These are phyloP conservation scores for Chrysopogon serrulatus DNA, from an alignment of 176 grass and related monocot species.

Conservation along the genomic window DNA sequence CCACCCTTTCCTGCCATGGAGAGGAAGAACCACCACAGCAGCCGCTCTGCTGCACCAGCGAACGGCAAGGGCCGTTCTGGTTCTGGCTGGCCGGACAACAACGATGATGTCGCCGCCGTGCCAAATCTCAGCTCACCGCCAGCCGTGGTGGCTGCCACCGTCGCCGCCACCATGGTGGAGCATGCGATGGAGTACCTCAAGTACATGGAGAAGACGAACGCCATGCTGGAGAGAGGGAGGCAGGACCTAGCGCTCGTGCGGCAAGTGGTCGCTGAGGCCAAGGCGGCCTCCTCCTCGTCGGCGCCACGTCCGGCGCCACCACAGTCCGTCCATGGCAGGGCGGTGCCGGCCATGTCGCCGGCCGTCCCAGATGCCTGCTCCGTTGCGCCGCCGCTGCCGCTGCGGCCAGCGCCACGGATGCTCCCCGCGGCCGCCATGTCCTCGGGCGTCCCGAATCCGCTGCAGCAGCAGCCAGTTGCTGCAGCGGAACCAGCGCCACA, in stretches of 20 bases:
- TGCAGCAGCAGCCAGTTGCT: too few species aligned
- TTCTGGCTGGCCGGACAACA: not conserved
- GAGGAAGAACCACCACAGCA: too few species aligned
- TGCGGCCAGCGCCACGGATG: too few species aligned
- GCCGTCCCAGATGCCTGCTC: not conserved
- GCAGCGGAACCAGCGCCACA: too few species aligned
- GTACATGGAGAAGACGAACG: conserved; percentile 33
- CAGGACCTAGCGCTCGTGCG: not conserved
- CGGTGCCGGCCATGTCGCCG: not conserved
- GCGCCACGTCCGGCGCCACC: not conserved
- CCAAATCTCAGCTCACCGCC: not conserved
- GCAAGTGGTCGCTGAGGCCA: not conserved
- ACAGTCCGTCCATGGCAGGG: not conserved
- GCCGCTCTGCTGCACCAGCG: not conserved
- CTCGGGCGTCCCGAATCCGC: not conserved
- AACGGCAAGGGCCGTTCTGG: not conserved
- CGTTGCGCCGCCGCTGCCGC: not conserved
- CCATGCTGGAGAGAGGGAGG: conserved; percentile 45
- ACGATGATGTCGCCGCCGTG: not conserved
- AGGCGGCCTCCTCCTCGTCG: not conserved
- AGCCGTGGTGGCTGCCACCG: not conserved
- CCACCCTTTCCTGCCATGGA: not conserved
- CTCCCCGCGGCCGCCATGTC: not conserved
- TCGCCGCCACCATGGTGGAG: conserved; percentile 23
- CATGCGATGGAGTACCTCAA: conserved; percentile 60